phyloP scores from a whole-genome alignment of 2,329 filamentous ascomycete species.

The Ilyonectria mors-panacis region DNA sequence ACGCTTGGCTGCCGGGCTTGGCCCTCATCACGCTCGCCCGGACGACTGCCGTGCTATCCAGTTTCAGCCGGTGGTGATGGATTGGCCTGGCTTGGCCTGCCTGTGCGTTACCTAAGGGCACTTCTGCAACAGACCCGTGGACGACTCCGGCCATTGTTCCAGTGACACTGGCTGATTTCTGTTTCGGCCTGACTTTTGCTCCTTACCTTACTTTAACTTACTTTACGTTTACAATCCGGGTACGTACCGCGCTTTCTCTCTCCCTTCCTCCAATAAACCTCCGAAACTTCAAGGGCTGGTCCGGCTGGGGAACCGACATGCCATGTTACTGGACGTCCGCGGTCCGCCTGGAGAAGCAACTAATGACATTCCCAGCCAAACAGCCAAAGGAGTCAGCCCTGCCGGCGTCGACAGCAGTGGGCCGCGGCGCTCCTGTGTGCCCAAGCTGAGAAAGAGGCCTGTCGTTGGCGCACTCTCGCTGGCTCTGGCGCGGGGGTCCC shows the following conservation, averaged over 20 bases:
- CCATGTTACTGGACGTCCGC: neutral
- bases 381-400: constrained; percentile 28
- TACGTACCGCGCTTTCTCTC: neutral
- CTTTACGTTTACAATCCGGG: neutral
- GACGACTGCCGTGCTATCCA: constrained; percentile 4
- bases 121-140: neutral
- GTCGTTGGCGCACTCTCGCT: constrained; percentile 16
- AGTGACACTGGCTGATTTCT: neutral
- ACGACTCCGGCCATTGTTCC: neutral
- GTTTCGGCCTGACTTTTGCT: constrained; percentile 1
- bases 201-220: neutral
- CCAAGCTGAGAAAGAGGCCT: constrained; percentile 22
- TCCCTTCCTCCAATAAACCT: constrained; percentile 6
- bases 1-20: constrained; percentile 9
- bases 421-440: constrained; percentile 9
- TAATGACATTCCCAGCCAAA: constrained; percentile 1
- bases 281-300: constrained; percentile 3
- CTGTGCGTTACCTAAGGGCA: neutral
- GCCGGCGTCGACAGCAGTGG: constrained; percentile 22
- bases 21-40: neutral
- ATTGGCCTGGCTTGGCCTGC: neutral
- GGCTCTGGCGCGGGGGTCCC: constrained; percentile 21
- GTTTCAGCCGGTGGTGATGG: neutral
- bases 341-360: neutral
- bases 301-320: neutral